Evolutionary conservation across 345 rosid genomes (phyloP), one percentile per base, ranked within the genome.

Genomic region (Boechera retrofracta): DNA sequence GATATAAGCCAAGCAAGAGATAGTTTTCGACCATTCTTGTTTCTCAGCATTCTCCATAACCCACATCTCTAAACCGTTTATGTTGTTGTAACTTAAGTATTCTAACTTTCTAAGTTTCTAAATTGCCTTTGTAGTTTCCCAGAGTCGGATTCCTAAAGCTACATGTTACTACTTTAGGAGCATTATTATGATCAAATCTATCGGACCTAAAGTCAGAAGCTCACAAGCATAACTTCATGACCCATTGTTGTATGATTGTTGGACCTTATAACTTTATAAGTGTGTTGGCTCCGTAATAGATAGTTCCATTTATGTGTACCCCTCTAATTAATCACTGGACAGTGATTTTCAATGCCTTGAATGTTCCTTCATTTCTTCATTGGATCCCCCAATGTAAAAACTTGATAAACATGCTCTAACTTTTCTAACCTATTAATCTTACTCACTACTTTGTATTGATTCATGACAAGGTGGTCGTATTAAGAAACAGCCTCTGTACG

Each of bases 1-100:
- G 24, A 0, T 1, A 60, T 16, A 4, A 60, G 28, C 28, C 15
- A 35, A 60, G 15, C 53, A 44, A 13, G 29, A 44, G 7, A 44
- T 64, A 41, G 48, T 61, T 21, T 61, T 61, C n/a, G 48, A 61
- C 66, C 66, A 63, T 63, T 63, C 67, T 63, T 41, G 67, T 38
- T 61, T 38, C 31, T 39, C 10, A 42, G 35, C 67, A 63, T 26
- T 42, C 7, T 63, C 67, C 67, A 63, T 41, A 63, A 61, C 21
- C 67, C 67, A 41, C 4, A 63, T 12, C 33, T 42, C 52, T 13
- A 16, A 10, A 24, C 47, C 31, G 56, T 6, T 35, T 5, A 0
- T 0, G 10, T 2, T 29, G 12, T 4, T 59, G 11, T 24, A 15
- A 15, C 42, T 33, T 1, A 56, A 56, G 48, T 48, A 61, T 38